phyloP scores from a whole-genome alignment of 441 rosid genomes.

The Populus tomentosa region DNA sequence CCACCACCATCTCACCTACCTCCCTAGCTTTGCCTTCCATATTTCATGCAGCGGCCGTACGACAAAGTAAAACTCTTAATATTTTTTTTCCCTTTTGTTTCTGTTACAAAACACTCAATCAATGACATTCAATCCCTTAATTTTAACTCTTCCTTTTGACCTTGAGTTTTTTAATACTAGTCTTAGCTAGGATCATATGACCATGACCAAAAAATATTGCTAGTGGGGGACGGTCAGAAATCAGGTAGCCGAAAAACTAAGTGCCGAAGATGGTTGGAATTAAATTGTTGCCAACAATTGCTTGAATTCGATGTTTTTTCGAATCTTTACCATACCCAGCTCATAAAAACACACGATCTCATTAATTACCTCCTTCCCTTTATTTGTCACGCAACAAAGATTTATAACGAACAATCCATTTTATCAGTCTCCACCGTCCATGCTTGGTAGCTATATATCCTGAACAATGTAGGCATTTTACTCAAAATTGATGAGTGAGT shows the following conservation, averaged over 20 bases:
- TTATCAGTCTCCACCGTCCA: too few relatives aligned
- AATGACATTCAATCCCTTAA: too few relatives aligned
- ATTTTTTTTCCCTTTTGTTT: too few relatives aligned
- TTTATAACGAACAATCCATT: too few relatives aligned
- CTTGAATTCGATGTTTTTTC: slow-evolving; percentile 2
- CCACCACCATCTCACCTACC: slow-evolving; percentile 9
- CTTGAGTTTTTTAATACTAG: too few relatives aligned
- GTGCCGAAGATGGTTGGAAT: slow-evolving; percentile 25
- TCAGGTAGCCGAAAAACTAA: slow-evolving; percentile 31
- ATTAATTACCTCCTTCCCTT: background rate
- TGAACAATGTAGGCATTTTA: background rate
- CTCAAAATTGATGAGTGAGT: background rate
- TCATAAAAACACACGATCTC: background rate
- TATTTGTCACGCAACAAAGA: background rate
- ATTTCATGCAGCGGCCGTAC: background rate
- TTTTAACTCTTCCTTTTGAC: too few relatives aligned
- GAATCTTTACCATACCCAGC: background rate
- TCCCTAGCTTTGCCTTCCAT: background rate
- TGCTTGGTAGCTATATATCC: background rate
- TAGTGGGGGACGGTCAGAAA: slow-evolving; percentile 1
- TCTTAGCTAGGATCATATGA: too few relatives aligned
- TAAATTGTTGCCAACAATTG: slow-evolving; percentile 4
- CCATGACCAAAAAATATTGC: too few relatives aligned
- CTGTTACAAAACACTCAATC: too few relatives aligned
- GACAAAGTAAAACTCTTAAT: background rate